Evolutionary conservation across 768 basidiomycete species (phyloP), one percentile per base, ranked within the genome.

Genomic region (Hortiboletus flavorubellus): DNA sequence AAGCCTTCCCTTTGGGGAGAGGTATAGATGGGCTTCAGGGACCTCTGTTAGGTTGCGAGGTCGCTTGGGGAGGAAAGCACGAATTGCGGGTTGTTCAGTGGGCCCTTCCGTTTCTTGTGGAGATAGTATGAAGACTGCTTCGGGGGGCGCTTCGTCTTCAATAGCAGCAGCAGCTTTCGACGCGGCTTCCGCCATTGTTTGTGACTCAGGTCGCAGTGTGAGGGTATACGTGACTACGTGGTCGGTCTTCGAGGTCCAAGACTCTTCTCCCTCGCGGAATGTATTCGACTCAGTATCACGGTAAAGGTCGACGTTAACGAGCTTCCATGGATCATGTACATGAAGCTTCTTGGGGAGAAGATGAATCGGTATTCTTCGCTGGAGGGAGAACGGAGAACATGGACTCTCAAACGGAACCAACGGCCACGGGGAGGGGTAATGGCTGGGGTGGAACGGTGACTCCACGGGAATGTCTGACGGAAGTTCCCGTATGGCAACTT

Each of bases 1-100:
- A 7, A 75, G 57, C 18, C 18, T 44, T 29, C 73, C 59, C 2
- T 42, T 40, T 0, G 74, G 72, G 3, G 73, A 72, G 53, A 85
- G 59, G 51, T 81, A 80, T 1, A 84, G 71, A 62, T 83, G 80
- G 5, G 77, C 81, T 52, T 75, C 77, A 16, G 64, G 66, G 7
- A 61, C 68, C 51, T 41, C 61, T 51, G 33, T 63, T 43, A 21
- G 58, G 31, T 53, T 62, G 2, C 49, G 58, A 11, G 74, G 72
- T n/a, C 53, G 64, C 29, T 64, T 60, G 12, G 62, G 64, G 46
- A 65, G 62, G 1, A 68, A 39, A 1, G 70, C 64, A 34, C 52
- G 71, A 15, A 74, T 57, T 2, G 59, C 73, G 15, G 65, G 69
- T 8, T 56, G 65, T 45, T 45, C 60, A 43, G 38, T 75, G 6